These are phyloP conservation scores for Aspergillus sp. DNA, from an alignment of 2,329 filamentous ascomycete species.

Conservation along the genomic window DNA sequence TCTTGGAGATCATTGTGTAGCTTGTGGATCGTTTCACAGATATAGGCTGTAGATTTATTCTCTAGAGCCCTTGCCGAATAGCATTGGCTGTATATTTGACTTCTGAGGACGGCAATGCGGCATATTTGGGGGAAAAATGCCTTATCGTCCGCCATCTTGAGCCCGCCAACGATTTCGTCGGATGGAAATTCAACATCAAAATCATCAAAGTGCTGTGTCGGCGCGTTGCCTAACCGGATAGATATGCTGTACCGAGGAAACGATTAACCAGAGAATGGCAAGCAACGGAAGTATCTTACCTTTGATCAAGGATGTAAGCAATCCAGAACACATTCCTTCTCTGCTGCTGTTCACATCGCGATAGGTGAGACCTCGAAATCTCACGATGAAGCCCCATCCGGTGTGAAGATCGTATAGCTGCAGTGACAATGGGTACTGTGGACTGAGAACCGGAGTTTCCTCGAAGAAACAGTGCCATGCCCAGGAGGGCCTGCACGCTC, in stretches of 20 bases:
- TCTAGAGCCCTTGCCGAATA: constrained; percentile 88
- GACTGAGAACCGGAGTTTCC: constrained; percentile 93
- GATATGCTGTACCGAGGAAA: constrained; percentile 36
- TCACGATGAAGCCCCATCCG: constrained; percentile 92
- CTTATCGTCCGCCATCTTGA: constrained; percentile 78
- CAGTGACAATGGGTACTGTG: constrained; percentile 81
- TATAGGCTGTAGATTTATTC: constrained; percentile 74
- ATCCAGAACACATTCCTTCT: constrained; percentile 74
- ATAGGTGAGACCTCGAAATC: constrained; percentile 82
- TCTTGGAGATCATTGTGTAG: constrained; percentile 80
- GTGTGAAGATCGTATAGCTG: constrained; percentile 82
- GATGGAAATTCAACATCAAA: constrained; percentile 93
- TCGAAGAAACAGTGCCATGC: constrained; percentile 89
- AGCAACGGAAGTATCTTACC: constrained; percentile 42
- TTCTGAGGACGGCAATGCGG: constrained; percentile 83
- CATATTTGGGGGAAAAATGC: constrained; percentile 93
- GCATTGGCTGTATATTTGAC: constrained; percentile 82
- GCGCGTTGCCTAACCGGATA: constrained; percentile 64
- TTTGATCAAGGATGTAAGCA: constrained; percentile 68
- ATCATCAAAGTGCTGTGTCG: constrained; percentile 69
- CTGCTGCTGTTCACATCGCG: constrained; percentile 86
- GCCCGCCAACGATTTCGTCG: constrained; percentile 83
- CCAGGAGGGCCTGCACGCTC: constrained; percentile 86
- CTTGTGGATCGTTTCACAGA: constrained; percentile 87
- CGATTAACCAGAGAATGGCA: neutral